phyloP scores from a whole-genome alignment of 75 land plant genomes.

The Isoetes taiwanensis region DNA sequence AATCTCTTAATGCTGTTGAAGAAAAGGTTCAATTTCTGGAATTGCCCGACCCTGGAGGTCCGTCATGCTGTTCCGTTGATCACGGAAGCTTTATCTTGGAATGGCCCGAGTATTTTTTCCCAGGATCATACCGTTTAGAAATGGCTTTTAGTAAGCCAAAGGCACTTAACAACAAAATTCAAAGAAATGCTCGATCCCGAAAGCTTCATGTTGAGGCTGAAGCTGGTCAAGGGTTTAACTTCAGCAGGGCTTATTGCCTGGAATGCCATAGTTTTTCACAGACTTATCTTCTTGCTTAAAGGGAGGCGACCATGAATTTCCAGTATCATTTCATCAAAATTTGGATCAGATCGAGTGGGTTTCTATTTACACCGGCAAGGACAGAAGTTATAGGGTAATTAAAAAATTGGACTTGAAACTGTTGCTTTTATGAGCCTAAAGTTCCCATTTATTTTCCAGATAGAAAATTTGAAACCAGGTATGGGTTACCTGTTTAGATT shows the following conservation, averaged over 20 bases:
- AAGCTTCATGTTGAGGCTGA: not conserved
- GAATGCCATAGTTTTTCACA: not conserved
- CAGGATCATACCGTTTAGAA: conserved; percentile 1
- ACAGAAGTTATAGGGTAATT: conserved; percentile 6
- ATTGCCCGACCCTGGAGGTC: too few species aligned
- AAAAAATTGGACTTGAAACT: not conserved
- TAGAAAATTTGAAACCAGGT: conserved; percentile 12
- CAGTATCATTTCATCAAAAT: not conserved
- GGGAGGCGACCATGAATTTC: too few species aligned
- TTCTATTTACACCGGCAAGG: conserved; percentile 3
- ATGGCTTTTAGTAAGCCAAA: not conserved
- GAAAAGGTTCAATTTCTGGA: too few species aligned
- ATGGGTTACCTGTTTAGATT: conserved; percentile 9
- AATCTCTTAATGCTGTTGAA: too few species aligned
- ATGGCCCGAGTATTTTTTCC: not conserved
- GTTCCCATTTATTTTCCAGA: not conserved
- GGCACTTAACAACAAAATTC: too few species aligned
- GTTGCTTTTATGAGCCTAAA: not conserved
- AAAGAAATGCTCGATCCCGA: not conserved
- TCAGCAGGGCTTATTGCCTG: not conserved
- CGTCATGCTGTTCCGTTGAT: not conserved
- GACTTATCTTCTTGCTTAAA: too few species aligned
- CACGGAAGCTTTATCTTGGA: conserved; percentile 2
- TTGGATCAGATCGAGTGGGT: conserved; percentile 3
- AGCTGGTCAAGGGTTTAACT: too few species aligned